Conservation (phyloP, 106 monocot genomes). For the Acanthochlamys bracteata region DNA sequence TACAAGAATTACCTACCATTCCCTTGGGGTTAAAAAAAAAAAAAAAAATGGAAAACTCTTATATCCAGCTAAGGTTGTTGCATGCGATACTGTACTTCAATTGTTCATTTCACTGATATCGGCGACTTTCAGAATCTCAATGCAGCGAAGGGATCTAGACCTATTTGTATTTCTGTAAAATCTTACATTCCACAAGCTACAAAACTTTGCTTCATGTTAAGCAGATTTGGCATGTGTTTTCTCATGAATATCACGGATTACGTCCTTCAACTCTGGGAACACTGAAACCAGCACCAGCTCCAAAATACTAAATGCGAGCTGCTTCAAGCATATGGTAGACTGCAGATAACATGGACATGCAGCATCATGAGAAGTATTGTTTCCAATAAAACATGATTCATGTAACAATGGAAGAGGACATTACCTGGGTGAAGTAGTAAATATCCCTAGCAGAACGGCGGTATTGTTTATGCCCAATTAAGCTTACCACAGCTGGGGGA, state of each 20-base stretch:
- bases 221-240: constrained; percentile 19
- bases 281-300: constrained; percentile 58
- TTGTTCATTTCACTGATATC: too few relatives aligned
- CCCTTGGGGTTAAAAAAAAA: too few relatives aligned
- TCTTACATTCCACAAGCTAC: not conserved
- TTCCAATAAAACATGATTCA: not conserved
- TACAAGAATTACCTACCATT: too few relatives aligned
- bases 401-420: not conserved
- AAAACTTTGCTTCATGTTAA: constrained; percentile 1
- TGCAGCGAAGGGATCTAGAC: too few relatives aligned
- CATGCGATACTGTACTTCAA: too few relatives aligned
- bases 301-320: constrained; percentile 75
- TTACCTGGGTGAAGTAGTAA: constrained; percentile 90
- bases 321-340: constrained; percentile 80
- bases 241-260: constrained; percentile 60
- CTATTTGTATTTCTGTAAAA: too few relatives aligned
- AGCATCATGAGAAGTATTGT: not conserved
- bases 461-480: constrained; percentile 79
- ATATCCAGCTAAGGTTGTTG: too few relatives aligned
- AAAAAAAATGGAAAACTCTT: too few relatives aligned
- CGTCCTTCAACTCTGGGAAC: constrained; percentile 71
- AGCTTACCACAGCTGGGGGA: constrained; percentile 76
- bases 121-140: too few relatives aligned
- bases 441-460: constrained; percentile 59
- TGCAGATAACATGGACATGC: constrained; percentile 18